Percentiles rank a stretch among this genome's conserved stretches.
These are phyloP conservation scores for Acorus gramineus DNA, from an alignment of 106 monocot species.

Conservation along the genomic window DNA sequence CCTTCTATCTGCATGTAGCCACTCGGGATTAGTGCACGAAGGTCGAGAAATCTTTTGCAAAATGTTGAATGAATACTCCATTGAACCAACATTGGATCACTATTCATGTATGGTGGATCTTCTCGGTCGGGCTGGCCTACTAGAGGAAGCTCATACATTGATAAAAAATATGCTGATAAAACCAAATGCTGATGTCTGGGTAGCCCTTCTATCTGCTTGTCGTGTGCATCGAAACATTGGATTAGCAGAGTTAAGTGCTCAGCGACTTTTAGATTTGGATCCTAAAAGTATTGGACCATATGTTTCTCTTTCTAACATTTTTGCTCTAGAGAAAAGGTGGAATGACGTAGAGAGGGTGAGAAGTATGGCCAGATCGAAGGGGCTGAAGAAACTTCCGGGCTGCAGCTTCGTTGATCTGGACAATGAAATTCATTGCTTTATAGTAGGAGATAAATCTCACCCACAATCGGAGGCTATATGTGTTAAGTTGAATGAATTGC, in stretches of 20 bases:
- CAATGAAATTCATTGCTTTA: constrained; percentile 25
- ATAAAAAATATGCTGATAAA: constrained; percentile 23
- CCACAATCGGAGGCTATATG: constrained; percentile 21
- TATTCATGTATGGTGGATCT: constrained; percentile 40
- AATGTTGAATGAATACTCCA: constrained; percentile 12
- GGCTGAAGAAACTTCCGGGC: constrained; percentile 42
- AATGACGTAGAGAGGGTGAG: constrained; percentile 36
- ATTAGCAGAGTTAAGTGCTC: constrained; percentile 33
- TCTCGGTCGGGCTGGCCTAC: constrained; percentile 29
- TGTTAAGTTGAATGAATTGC: constrained; percentile 26
- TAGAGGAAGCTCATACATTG: constrained; percentile 35
- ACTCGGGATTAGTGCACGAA: constrained; percentile 28
- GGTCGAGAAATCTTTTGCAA: constrained; percentile 26
- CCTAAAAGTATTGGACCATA: constrained; percentile 25
- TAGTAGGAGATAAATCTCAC: constrained; percentile 42
- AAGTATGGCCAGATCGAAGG: constrained; percentile 19
- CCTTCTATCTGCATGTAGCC: constrained; percentile 46
- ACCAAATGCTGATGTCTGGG: constrained; percentile 45
- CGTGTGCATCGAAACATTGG: constrained; percentile 29
- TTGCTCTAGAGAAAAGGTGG: constrained; percentile 38
- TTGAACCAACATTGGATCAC: constrained; percentile 23
- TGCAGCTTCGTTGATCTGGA: constrained; percentile 31
- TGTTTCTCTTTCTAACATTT: constrained; percentile 33
- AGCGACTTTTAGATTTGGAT: constrained; percentile 15
- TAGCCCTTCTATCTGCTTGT: constrained; percentile 42